A percentile compares a stretch with the other conserved stretches of the same genome.
Conservation (phyloP, 495 filamentous ascomycete genomes). For the Penicillium lividum region DNA sequence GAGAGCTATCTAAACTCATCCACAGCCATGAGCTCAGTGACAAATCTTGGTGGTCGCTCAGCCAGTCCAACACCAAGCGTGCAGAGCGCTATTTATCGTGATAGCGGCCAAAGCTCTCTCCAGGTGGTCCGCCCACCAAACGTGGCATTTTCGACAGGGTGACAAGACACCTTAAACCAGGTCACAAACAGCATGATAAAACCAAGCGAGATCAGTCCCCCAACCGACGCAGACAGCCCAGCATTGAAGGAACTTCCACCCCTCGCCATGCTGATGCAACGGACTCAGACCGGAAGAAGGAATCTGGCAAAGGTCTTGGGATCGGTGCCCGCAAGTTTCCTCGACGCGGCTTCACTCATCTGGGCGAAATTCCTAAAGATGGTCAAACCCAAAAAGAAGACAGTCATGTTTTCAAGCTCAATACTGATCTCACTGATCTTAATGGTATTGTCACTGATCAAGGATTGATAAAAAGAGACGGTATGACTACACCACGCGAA, state of each 20-base stretch:
- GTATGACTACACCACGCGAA: slow-evolving; percentile 48
- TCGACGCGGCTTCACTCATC: slow-evolving; percentile 61
- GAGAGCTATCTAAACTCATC: slow-evolving; percentile 44
- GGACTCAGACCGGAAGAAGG: slow-evolving; percentile 49
- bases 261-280: slow-evolving; percentile 27
- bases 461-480: slow-evolving; percentile 30
- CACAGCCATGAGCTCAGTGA: slow-evolving; percentile 49
- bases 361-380: slow-evolving; percentile 34
- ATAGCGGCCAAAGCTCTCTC: slow-evolving; percentile 65
- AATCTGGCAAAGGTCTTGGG: slow-evolving; percentile 38
- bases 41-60: slow-evolving; percentile 55
- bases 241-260: slow-evolving; percentile 38
- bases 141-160: slow-evolving; percentile 68
- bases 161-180: slow-evolving; percentile 38
- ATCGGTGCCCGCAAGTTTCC: slow-evolving; percentile 36
- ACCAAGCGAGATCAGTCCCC: slow-evolving; percentile 52
- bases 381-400: slow-evolving; percentile 32
- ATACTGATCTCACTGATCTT: slow-evolving; percentile 82
- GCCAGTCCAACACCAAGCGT: slow-evolving; percentile 76
- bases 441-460: slow-evolving; percentile 66
- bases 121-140: slow-evolving; percentile 57
- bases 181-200: slow-evolving; percentile 28
- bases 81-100: slow-evolving; percentile 53
- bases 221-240: slow-evolving; percentile 43
- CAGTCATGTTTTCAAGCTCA: slow-evolving; percentile 64